These are phyloP conservation scores for Botrytis fabae DNA, from an alignment of 2,329 filamentous ascomycete genomes.

Conservation along the genomic window DNA sequence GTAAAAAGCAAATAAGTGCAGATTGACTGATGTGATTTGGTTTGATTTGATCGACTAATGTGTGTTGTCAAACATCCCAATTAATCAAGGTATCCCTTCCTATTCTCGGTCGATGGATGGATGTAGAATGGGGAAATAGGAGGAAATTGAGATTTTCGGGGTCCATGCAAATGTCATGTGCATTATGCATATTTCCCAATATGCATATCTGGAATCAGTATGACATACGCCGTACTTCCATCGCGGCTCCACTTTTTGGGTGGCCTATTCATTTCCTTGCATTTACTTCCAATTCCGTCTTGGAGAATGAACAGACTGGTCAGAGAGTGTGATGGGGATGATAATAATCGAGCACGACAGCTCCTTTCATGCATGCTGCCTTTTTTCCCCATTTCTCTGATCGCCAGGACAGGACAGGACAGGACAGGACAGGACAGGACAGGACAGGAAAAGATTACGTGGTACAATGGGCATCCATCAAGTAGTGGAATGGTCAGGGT, in stretches of 20 bases:
- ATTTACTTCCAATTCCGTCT: not conserved
- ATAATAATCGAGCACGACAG: conserved; percentile 1
- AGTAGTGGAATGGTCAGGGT: not conserved
- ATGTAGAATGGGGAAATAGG: conserved; percentile 6
- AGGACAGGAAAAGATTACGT: not conserved
- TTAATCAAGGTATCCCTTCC: not conserved
- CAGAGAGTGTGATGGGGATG: not conserved
- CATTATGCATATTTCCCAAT: not conserved
- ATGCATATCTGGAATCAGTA: not conserved
- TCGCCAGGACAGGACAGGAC: not conserved
- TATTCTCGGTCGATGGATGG: not conserved
- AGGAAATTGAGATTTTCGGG: conserved; percentile 19
- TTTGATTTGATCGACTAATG: conserved; percentile 5
- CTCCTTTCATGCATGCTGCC: conserved; percentile 7
- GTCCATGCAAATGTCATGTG: conserved; percentile 4
- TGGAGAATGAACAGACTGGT: not conserved
- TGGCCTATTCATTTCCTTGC: not conserved
- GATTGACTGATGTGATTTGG: not conserved
- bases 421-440: not conserved
- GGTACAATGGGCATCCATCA: not conserved
- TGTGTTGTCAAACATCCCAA: conserved; percentile 16
- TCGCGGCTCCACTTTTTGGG: not conserved
- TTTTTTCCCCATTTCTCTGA: conserved; percentile 9
- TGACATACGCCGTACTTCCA: not conserved
- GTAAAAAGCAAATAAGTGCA: not conserved